Percentiles rank a stretch among this genome's conserved stretches.
phyloP scores from a whole-genome alignment of 768 basidiomycete species.

The Leccinum boreale region DNA sequence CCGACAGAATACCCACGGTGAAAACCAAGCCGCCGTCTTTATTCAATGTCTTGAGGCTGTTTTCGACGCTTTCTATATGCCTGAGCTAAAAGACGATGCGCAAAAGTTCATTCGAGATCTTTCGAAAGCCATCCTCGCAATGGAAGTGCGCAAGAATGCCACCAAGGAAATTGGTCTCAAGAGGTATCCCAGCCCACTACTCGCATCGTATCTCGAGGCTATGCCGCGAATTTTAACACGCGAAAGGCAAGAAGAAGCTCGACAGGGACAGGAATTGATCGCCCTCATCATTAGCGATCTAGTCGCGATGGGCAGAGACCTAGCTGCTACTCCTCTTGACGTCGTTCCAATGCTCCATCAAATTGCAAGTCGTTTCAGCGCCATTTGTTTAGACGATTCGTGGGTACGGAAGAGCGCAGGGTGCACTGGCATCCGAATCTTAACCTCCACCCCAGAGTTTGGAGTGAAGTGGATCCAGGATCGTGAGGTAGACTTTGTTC shows the following conservation, averaged over 20 bases:
- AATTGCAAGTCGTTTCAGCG: constrained; percentile 76
- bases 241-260: constrained; percentile 57
- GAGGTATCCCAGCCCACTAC: constrained; percentile 52
- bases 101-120: constrained; percentile 67
- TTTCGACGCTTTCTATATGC: constrained; percentile 69
- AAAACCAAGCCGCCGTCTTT: constrained; percentile 75
- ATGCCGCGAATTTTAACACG: constrained; percentile 73
- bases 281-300: constrained; percentile 64
- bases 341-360: constrained; percentile 72
- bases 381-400: constrained; percentile 85
- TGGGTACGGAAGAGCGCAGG: constrained; percentile 91
- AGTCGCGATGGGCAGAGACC: constrained; percentile 48
- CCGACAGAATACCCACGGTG: constrained; percentile 62
- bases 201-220: constrained; percentile 76
- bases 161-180: constrained; percentile 51
- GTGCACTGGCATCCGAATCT: constrained; percentile 77
- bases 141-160: constrained; percentile 64
- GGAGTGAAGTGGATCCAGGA: constrained; percentile 79
- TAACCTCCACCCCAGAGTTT: constrained; percentile 68
- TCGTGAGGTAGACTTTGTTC: constrained; percentile 85
- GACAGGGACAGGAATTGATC: constrained; percentile 59
- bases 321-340: constrained; percentile 49
- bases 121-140: constrained; percentile 65
- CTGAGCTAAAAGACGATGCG: constrained; percentile 68
- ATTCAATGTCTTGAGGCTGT: constrained; percentile 67